Evolutionary conservation across 495 filamentous ascomycete species (phyloP), one percentile per base, ranked within the genome.

Genomic region (Podospora tetraspora): DNA sequence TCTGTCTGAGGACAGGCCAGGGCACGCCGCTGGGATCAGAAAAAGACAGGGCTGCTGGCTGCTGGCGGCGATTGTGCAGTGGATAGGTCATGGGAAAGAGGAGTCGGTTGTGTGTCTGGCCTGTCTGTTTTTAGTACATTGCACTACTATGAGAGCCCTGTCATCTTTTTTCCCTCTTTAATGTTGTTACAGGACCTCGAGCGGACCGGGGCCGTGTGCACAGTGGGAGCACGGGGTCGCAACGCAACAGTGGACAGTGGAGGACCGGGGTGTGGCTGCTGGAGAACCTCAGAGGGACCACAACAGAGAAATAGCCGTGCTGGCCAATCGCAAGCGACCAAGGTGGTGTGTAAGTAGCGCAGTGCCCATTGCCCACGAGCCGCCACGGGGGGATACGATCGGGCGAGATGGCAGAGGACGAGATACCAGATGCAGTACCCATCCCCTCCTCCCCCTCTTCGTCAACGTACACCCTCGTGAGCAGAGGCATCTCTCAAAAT

Each of bases 61-160:
- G 72, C 61, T 52, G 43, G 43, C 19, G 5, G 19, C 19, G 43
- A 52, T n/a, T 52, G 43, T n/a, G 43, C 43, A 52, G 43, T 52
- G 43, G 64, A 68, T 62, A 59, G 64, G 63, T 62, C 67, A 71
- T 63, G 25, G 71, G 59, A 23, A 61, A 68, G 69, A 61, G 66
- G 66, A 63, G 66, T 65, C 27, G 57, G 62, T 63, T 66, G 62
- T 63, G 62, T 63, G 63, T 66, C 66, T 63, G 59, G 64, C 32
- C 37, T 62, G 63, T 69, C 71, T 74, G 69, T 69, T 70, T 72
- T 72, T 75, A 70, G 71, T 72, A 72, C 76, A 68, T 70, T 52
- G 43, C 43, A 66, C 66, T 64, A 68, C 70, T 56, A 67, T 64
- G 11, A 59, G 61, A 66, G 67, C 73, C 73, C 74, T 74, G 73